Evolutionary conservation across 805 yeast genomes (phyloP).

Genomic region (Lachancea waltii): DNA sequence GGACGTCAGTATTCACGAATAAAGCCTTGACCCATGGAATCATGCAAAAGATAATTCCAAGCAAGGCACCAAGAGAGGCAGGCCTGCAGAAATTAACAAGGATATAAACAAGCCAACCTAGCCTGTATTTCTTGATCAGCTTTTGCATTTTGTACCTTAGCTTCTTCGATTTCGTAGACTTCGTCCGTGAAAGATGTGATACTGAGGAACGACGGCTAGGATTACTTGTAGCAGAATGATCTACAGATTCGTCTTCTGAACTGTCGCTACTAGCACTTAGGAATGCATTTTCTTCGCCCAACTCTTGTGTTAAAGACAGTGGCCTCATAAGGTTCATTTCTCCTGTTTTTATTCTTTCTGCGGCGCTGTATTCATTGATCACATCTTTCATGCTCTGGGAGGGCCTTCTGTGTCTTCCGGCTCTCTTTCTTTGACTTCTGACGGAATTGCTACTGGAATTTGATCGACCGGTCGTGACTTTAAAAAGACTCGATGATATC

Average conservation of each 20-base stretch:
- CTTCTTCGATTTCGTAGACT: conserved; percentile 2
- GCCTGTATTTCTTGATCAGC: conserved; percentile 25
- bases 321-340: conserved; percentile 30
- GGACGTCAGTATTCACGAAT: conserved; percentile 45
- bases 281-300: conserved; percentile 20
- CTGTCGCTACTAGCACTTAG: conserved; percentile 8
- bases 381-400: conserved; percentile 36
- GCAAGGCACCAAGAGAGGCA: conserved; percentile 61
- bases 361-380: conserved; percentile 37
- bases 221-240: neutral
- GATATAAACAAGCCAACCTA: conserved; percentile 34
- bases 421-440: neutral
- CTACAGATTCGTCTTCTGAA: neutral
- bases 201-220: neutral
- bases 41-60: conserved; percentile 64
- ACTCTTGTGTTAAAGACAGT: conserved; percentile 25
- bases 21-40: conserved; percentile 80
- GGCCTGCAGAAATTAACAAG: conserved; percentile 57
- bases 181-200: neutral
- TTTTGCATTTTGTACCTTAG: conserved; percentile 10
- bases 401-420: conserved; percentile 16
- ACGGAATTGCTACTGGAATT: neutral
- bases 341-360: conserved; percentile 24
- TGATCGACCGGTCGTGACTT: neutral
- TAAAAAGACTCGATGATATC: neutral